Evolutionary conservation across 257 asterid genomes (phyloP), one percentile per base, ranked within the genome.

Genomic region (Nyctanthes arbortristis): DNA sequence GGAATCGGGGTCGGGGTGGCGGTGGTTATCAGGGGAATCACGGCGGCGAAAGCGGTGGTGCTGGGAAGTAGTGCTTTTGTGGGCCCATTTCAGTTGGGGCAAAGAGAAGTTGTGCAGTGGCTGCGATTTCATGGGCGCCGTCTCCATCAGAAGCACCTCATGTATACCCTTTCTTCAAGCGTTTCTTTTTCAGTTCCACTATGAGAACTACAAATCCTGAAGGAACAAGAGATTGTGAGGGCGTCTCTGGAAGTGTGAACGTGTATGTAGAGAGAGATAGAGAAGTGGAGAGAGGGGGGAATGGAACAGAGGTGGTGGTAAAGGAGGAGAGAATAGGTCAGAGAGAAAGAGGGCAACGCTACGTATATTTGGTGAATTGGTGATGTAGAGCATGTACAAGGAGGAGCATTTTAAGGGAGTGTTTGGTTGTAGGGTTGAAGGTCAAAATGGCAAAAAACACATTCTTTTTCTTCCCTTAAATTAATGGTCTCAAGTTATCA

Each of bases 101-200:
- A 91, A 25, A 25, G 91, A 78, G 78, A 91, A 91, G 84, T 91
- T 87, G 85, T 89, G 97, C 59, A 91, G 80, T 54, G 96, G 92
- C 66, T 88, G 92, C 24, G 96, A 81, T 73, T 87, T 91, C 65
- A 73, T 70, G 30, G 97, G 94, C 52, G 88, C 88, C n/a, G 88
- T 79, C 66, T 90, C 96, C 96, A 89, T 91, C 73, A 59, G 64
- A 72, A 58, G 49, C 68, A 54, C 64, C 62, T 47, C 77, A 68
- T 70, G 74, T 20, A 61, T 2, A 20, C 30, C 30, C 8, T n/a
- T n/a, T n/a, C 52, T 62, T 33, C 30, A 34, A 31, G 27, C 7
- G 59, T 52, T 52, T 52, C 59, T 20, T 10, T 52, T 3, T 52
- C 31, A 52, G 58, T 18, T 52, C 8, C 5, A 43, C 28, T 20